These are phyloP conservation scores for Syncephalastrum racemosum DNA, from an alignment of 371 early-diverging fungal species.

Conservation along the genomic window DNA sequence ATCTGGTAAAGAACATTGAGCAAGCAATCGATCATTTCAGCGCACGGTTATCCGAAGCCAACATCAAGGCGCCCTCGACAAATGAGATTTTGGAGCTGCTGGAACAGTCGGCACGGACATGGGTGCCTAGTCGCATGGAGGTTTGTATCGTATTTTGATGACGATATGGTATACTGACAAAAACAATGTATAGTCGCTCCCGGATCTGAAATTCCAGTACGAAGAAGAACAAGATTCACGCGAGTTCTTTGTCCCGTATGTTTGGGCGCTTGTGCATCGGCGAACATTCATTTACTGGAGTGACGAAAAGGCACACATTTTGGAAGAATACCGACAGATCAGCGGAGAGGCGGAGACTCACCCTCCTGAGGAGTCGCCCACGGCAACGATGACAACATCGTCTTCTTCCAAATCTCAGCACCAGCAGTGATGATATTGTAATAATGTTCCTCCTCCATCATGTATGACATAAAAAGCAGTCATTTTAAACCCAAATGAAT, in stretches of 20 bases:
- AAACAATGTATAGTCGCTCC: conserved; percentile 27
- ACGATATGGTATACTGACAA: background rate
- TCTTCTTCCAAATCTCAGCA: too few relatives aligned
- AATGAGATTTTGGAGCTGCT: conserved; percentile 66
- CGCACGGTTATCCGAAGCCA: conserved; percentile 61
- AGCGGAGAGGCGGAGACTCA: conserved; percentile 6
- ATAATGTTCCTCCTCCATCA: too few relatives aligned
- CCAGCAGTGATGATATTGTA: too few relatives aligned
- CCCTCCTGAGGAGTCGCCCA: too few relatives aligned
- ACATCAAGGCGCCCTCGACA: conserved; percentile 65
- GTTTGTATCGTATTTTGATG: conserved; percentile 17
- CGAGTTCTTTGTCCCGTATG: conserved; percentile 72
- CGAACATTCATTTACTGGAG: conserved; percentile 70
- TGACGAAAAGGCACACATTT: conserved; percentile 58
- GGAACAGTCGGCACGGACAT: conserved; percentile 66
- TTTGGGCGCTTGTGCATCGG: conserved; percentile 66
- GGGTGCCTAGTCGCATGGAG: conserved; percentile 61
- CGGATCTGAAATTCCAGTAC: conserved; percentile 67
- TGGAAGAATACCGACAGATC: conserved; percentile 43
- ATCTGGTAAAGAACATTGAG: conserved; percentile 66
- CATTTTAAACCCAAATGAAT: too few relatives aligned
- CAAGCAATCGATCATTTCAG: conserved; percentile 66
- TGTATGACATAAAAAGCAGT: too few relatives aligned
- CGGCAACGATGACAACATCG: too few relatives aligned
- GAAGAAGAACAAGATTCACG: conserved; percentile 62